Conservation (phyloP, 345 rosid species). For the Populus ilicifolia region DNA sequence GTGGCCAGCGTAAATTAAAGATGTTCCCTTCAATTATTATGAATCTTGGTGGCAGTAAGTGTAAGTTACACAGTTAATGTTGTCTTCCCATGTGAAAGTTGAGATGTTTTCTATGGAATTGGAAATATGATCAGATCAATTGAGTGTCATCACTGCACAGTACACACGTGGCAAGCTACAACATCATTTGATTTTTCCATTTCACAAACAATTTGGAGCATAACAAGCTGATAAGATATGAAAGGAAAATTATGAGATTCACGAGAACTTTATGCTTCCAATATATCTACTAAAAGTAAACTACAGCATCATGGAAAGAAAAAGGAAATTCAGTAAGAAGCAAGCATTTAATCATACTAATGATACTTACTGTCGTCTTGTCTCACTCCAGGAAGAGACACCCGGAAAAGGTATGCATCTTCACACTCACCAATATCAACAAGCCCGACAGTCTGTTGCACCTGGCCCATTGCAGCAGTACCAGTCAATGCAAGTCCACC, state of each 20-base stretch:
- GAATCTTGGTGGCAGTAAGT: too few species aligned
- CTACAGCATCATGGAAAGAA: not conserved
- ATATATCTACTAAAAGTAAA: not conserved
- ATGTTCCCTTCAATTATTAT: too few species aligned
- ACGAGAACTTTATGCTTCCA: too few species aligned
- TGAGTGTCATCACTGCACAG: not conserved
- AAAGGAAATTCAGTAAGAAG: not conserved
- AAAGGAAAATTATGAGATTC: not conserved
- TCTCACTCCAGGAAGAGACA: slow-evolving; percentile 19
- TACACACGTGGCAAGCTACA: not conserved
- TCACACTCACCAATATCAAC: slow-evolving; percentile 20
- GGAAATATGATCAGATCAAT: not conserved
- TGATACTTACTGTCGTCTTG: slow-evolving; percentile 14
- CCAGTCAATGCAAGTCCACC: slow-evolving; percentile 9
- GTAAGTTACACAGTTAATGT: too few species aligned
- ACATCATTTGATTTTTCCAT: not conserved
- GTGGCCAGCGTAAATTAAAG: too few species aligned
- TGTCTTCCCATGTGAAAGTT: not conserved
- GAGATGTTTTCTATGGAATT: not conserved
- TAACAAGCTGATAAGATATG: not conserved
- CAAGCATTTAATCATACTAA: not conserved
- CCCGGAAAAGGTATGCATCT: slow-evolving; percentile 16
- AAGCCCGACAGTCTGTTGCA: slow-evolving; percentile 6
- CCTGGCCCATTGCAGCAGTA: slow-evolving; percentile 11
- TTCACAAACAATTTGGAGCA: not conserved